Evolutionary conservation across 352 stramenopile species (phyloP).

Genomic region (Pythium sp.): DNA sequence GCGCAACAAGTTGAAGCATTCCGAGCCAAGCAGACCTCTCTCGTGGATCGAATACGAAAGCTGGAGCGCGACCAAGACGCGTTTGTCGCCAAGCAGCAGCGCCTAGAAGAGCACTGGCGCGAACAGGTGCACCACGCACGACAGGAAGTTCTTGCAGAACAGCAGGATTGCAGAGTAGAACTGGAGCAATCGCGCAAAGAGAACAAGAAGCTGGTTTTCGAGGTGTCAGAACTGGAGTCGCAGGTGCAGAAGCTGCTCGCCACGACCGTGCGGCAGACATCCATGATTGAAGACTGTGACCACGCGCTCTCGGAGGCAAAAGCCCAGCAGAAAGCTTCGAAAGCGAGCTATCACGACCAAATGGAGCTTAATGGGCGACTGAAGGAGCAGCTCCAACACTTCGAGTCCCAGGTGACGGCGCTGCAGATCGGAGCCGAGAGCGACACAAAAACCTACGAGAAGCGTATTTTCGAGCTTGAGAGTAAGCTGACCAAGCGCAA

Average conservation of each 20-base stretch:
- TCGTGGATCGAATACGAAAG: conserved; percentile 33
- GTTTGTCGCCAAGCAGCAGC: conserved; percentile 23
- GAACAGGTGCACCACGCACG: conserved; percentile 22
- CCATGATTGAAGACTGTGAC: conserved; percentile 76
- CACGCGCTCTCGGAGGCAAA: conserved; percentile 46
- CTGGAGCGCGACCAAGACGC: conserved; percentile 31
- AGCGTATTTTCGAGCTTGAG: conserved; percentile 31
- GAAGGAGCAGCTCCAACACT: conserved; percentile 27
- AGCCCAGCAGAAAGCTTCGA: conserved; percentile 30
- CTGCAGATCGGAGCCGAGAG: conserved; percentile 19
- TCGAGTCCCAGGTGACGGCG: conserved; percentile 35
- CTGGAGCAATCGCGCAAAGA: conserved; percentile 28
- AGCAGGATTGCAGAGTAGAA: conserved; percentile 24
- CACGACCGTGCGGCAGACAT: conserved; percentile 63
- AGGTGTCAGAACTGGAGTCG: conserved; percentile 33
- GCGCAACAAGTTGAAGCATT: conserved; percentile 25
- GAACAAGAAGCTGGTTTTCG: conserved; percentile 24
- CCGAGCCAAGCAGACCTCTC: conserved; percentile 21
- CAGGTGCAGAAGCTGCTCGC: conserved; percentile 51
- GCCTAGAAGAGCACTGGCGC: conserved; percentile 34
- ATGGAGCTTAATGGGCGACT: conserved; percentile 31
- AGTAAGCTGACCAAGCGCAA: conserved; percentile 40
- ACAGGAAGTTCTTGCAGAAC: conserved; percentile 22
- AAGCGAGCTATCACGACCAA: conserved; percentile 45
- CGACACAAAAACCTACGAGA: conserved; percentile 27